These are phyloP conservation scores for Penicillium sp. DNA, from an alignment of 2,329 filamentous ascomycete genomes.

Conservation along the genomic window DNA sequence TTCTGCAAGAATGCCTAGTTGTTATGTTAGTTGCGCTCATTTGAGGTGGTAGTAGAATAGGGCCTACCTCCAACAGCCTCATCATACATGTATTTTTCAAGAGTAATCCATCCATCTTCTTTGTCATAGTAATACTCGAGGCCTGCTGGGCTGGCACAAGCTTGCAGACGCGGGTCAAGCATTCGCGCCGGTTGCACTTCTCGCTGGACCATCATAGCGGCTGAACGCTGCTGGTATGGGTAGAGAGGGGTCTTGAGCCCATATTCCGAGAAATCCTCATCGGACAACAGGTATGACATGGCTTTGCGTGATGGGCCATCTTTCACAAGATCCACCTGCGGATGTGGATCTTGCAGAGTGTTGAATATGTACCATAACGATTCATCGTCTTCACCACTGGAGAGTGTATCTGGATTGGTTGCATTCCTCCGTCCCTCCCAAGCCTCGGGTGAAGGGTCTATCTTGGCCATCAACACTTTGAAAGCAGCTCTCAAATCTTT, in stretches of 20 bases:
- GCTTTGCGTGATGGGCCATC: constrained; percentile 34
- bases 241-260: constrained; percentile 62
- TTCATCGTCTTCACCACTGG: constrained; percentile 37
- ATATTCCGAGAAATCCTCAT: constrained; percentile 22
- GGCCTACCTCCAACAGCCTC: constrained; percentile 65
- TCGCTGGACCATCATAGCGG: constrained; percentile 78
- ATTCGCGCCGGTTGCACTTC: constrained; percentile 65
- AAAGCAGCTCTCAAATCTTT: constrained; percentile 35
- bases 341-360: constrained; percentile 43
- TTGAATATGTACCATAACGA: constrained; percentile 53
- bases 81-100: constrained; percentile 71
- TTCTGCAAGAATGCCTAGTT: constrained; percentile 44
- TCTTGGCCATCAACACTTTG: constrained; percentile 38
- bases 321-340: constrained; percentile 29
- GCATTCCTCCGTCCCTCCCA: constrained; percentile 35
- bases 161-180: constrained; percentile 71
- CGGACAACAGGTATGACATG: constrained; percentile 37
- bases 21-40: constrained; percentile 2
- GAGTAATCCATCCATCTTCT: constrained; percentile 60
- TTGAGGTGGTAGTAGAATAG: background rate
- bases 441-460: constrained; percentile 39
- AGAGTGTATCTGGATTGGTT: constrained; percentile 8
- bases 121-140: constrained; percentile 68
- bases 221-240: constrained; percentile 75
- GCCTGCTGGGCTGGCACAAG: constrained; percentile 60